Percentiles rank a stretch among this genome's conserved stretches.
Conservation (phyloP, 306 rosid species). For the Quercus suber region DNA sequence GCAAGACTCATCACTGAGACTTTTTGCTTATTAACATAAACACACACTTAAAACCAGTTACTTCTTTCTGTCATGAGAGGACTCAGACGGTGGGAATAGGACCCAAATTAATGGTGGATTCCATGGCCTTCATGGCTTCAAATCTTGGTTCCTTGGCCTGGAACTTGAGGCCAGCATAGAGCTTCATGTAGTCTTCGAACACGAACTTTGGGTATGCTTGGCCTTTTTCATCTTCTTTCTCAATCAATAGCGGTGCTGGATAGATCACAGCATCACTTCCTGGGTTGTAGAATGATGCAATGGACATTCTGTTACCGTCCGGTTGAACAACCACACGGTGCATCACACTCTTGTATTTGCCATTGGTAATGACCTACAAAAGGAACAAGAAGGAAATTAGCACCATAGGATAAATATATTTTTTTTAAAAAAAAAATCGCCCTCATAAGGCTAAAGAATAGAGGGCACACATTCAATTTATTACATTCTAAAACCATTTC, state of each 20-base stretch:
- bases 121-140: conserved; percentile 80
- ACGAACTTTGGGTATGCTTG: conserved; percentile 80
- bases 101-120: conserved; percentile 36
- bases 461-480: too few species aligned
- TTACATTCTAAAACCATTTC: background rate
- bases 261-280: conserved; percentile 78
- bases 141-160: conserved; percentile 97
- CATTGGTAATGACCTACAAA: conserved; percentile 77
- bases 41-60: background rate
- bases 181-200: conserved; percentile 96
- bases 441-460: too few species aligned
- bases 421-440: too few species aligned
- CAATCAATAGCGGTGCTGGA: conserved; percentile 74
- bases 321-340: conserved; percentile 79
- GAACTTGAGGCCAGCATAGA: conserved; percentile 76
- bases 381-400: background rate
- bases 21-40: conserved; percentile 13
- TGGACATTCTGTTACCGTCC: conserved; percentile 80
- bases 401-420: background rate
- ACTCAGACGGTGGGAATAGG: conserved; percentile 61
- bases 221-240: conserved; percentile 40
- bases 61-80: background rate
- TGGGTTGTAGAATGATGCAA: conserved; percentile 95
- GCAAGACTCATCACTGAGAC: background rate
- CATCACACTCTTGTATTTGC: conserved; percentile 83